Evolutionary conservation across 768 basidiomycete species (phyloP).

Genomic region (Termitomyces titanicus): DNA sequence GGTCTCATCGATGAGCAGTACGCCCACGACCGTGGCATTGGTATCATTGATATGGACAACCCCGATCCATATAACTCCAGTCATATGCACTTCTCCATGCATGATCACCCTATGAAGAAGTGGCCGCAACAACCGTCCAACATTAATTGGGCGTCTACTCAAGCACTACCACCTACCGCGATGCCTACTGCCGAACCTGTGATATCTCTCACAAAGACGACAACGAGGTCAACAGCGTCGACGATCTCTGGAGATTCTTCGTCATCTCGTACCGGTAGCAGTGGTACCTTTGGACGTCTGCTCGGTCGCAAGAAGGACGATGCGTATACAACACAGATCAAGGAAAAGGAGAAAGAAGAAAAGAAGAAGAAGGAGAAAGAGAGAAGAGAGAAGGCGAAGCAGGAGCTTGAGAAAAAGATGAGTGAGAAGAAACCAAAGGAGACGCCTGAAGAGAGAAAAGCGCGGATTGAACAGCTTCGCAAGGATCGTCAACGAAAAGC

Average conservation of each 20-base stretch:
- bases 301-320: conserved; percentile 17
- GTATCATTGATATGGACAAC: background rate
- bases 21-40: conserved; percentile 4
- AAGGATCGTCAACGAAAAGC: conserved; percentile 3
- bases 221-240: background rate
- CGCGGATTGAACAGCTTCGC: conserved; percentile 8
- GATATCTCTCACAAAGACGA: background rate
- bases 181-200: background rate
- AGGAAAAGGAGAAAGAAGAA: conserved; percentile 22
- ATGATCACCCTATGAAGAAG: conserved; percentile 11
- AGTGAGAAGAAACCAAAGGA: conserved; percentile 16
- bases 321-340: background rate
- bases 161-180: background rate
- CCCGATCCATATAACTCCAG: conserved; percentile 10
- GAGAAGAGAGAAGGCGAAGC: conserved; percentile 34
- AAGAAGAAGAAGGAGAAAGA: conserved; percentile 26
- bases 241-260: background rate
- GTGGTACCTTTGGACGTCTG: conserved; percentile 20
- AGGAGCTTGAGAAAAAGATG: conserved; percentile 32
- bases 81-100: conserved; percentile 7
- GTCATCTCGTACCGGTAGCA: conserved; percentile 13
- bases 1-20: conserved; percentile 36
- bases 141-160: conserved; percentile 13
- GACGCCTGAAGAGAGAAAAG: conserved; percentile 14
- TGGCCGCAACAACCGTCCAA: conserved; percentile 28